Evolutionary conservation across 345 rosid species (phyloP), one percentile per base, ranked within the genome.

Genomic region (Excoecaria agallocha): DNA sequence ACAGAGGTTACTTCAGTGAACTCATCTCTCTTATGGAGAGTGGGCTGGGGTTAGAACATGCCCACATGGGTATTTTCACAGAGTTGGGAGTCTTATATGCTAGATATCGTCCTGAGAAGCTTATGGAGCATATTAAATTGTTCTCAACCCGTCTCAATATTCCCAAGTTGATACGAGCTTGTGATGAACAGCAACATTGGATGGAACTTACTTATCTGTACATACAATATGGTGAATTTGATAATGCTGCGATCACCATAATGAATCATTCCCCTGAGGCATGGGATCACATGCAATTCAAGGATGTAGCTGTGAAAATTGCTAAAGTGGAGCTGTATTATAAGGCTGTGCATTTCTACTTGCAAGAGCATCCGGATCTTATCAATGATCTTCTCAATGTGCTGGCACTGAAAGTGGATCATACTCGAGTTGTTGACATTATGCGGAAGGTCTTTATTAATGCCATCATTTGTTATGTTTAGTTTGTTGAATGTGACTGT

Each of bases 271-370:
- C 99, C 49, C 99, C 99, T 0, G 98, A 91, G 85, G 98, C 99
- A n/a, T 95, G 99, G 99, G 99, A 95, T 72, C 99, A 95, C 92
- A 89, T 95, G 98, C 99, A 90, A 77, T 95, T 93, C 82, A 95
- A 93, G 80, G 99, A 95, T 77, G 91, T 93, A 51, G 86, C 86
- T 1, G 97, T 89, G 59, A 95, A 95, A 88, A 97, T 95, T 82
- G 98, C 97, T 3, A 95, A 86, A 78, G 99, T 95, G 57, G 99
- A 95, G 73, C 80, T 95, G 43, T 95, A 95, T 81, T 95, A 95
- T 72, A 95, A 95, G 85, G 97, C 98, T 4, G 99, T 95, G 74
- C 99, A 95, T 84, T 95, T 95, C 86, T 95, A 95, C 85, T 83
- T 95, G 83, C 94, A 91, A 86, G 98, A 95, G 71, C 99, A 95